Evolutionary conservation across 1,284 basidiomycete species (phyloP), one percentile per base, ranked within the genome.

Genomic region (Moesziomyces sp.): DNA sequence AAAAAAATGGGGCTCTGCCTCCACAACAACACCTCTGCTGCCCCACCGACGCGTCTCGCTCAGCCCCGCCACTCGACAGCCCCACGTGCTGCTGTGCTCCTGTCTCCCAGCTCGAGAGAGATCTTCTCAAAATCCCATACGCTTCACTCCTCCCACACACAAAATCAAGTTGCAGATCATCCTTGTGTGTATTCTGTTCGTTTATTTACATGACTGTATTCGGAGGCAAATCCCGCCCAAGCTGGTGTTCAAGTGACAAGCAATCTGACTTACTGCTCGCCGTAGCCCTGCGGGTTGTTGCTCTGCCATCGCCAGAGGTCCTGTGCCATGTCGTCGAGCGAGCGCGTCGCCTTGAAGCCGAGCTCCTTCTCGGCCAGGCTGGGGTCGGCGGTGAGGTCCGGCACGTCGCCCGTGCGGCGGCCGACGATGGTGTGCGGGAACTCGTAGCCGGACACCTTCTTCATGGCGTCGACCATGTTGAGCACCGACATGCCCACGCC

Each of bases 401-500:
- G 96, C 0, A 99, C 97, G 84, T 99, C 97, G 10, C 96, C 97
- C 49, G 90, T 68, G 7, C 96, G 89, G 80, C 96, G 88, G 1
- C 91, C 94, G 64, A 95, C 91, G 77, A 98, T 90, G 85, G 94
- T 91, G 61, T 77, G 62, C 3, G 82, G 82, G 84, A 91, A 93
- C 86, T 93, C 89, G 88, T 90, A 99, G 62, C 93, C 93, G 30
- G 92, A 93, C 1, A 93, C 93, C 85, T 92, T 92, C 77, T 88
- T 88, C 97, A 99, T 99, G 16, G 96, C 96, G 55, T 93, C 92
- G 60, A 97, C 89, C 85, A 99, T 98, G 84, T 97, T 90, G 52
- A 97, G 88, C 24, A 99, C 96, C 77, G 91, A 93, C 88, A 94
- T 90, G 44, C 96, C 97, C 61, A 89, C 88, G 44, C 97, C 97